phyloP scores from a whole-genome alignment of 1,139 yeast species.

The Zygosaccharomyces sapae region DNA sequence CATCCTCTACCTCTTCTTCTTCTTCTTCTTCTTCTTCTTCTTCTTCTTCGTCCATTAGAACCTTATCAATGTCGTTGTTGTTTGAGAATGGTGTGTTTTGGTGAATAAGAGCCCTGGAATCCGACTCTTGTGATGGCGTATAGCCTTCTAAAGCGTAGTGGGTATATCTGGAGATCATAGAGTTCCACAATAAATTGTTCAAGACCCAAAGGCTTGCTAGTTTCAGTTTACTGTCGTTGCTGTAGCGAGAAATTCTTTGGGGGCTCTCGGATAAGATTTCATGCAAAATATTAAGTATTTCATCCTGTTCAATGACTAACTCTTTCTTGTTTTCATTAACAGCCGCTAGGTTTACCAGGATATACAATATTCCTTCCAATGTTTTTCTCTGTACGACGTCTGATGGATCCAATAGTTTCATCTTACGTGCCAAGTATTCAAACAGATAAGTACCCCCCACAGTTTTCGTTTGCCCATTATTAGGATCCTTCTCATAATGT shows the following conservation, averaged over 20 bases:
- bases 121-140: conserved; percentile 9
- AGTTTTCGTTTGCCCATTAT: conserved; percentile 18
- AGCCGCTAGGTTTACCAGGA: conserved; percentile 56
- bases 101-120: conserved; percentile 5
- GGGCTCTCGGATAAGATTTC: conserved; percentile 29
- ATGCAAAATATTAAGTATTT: conserved; percentile 41
- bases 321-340: conserved; percentile 48
- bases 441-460: conserved; percentile 37
- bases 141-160: conserved; percentile 22
- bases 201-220: conserved; percentile 57
- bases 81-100: conserved; percentile 5
- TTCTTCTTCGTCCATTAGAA: not conserved
- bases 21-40: conserved; percentile 5
- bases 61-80: conserved; percentile 5
- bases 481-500: conserved; percentile 23
- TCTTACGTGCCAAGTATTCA: conserved; percentile 38
- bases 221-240: conserved; percentile 42
- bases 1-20: conserved; percentile 9
- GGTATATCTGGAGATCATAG: conserved; percentile 23
- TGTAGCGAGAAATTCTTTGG: conserved; percentile 31
- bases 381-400: conserved; percentile 37
- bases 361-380: conserved; percentile 47
- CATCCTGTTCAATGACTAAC: conserved; percentile 42
- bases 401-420: conserved; percentile 29
- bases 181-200: conserved; percentile 54